A percentile compares a stretch with the other conserved stretches of the same genome.
Evolutionary conservation across 164 flowering plant genomes (phyloP).

Genomic region (Vitis rupestris): DNA sequence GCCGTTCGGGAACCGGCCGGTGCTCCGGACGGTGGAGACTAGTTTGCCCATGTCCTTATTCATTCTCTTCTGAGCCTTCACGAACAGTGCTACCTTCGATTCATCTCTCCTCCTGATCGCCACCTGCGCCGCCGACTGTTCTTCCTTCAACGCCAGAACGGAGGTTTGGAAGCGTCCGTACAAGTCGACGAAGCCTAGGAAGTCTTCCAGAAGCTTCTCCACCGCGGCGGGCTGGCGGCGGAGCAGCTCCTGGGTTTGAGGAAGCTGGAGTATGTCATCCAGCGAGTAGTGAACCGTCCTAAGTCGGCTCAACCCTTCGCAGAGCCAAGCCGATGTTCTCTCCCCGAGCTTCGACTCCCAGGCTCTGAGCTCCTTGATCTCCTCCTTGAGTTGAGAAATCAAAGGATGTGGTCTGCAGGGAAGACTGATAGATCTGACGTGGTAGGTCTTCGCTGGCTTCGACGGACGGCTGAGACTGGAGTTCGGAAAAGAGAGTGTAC

Average conservation of each 20-base stretch:
- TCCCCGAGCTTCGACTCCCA: constrained; percentile 29
- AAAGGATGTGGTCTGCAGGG: constrained; percentile 77
- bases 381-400: constrained; percentile 57
- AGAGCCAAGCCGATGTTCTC: constrained; percentile 42
- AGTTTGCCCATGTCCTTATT: constrained; percentile 43
- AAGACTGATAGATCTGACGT: constrained; percentile 74
- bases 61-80: constrained; percentile 36
- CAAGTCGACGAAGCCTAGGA: constrained; percentile 60
- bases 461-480: constrained; percentile 35
- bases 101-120: constrained; percentile 53
- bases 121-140: constrained; percentile 48
- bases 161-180: constrained; percentile 59
- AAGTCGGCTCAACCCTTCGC: constrained; percentile 45
- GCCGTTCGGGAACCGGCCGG: background rate
- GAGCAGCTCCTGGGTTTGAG: constrained; percentile 58
- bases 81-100: constrained; percentile 20
- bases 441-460: constrained; percentile 38
- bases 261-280: constrained; percentile 52
- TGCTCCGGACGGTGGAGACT: constrained; percentile 26
- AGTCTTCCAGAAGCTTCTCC: constrained; percentile 65
- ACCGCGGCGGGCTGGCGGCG: constrained; percentile 30
- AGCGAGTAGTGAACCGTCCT: constrained; percentile 38
- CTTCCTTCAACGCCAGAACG: constrained; percentile 45
- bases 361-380: constrained; percentile 39
- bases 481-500: constrained; percentile 71